These are phyloP conservation scores for Blastocystis sp. DNA, from an alignment of 352 stramenopile species.

Conservation along the genomic window DNA sequence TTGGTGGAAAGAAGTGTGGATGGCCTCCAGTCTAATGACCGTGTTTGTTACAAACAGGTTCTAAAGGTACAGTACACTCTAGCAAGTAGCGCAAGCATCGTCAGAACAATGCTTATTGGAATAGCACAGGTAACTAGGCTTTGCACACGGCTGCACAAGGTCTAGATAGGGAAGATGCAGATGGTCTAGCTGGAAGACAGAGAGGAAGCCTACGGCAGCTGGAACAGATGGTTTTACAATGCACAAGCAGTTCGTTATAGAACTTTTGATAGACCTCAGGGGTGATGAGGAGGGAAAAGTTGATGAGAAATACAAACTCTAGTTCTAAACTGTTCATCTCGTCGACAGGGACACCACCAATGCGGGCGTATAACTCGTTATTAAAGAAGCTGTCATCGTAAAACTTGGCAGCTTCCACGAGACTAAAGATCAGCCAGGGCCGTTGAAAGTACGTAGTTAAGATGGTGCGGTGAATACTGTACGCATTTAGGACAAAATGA, in stretches of 20 bases:
- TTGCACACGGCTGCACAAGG: background rate
- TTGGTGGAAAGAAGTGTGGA: constrained; percentile 59
- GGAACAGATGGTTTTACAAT: background rate
- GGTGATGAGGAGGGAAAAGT: constrained; percentile 32
- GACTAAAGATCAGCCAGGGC: background rate
- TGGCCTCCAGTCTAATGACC: constrained; percentile 42
- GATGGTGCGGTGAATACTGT: background rate
- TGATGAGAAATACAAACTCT: constrained; percentile 3
- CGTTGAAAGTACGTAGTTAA: background rate
- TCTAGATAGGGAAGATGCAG: constrained; percentile 2
- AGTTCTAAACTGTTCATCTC: constrained; percentile 43
- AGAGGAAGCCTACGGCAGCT: background rate
- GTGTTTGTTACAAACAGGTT: constrained; percentile 23
- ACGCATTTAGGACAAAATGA: background rate
- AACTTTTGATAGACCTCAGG: constrained; percentile 27
- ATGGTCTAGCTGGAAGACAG: background rate
- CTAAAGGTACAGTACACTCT: background rate
- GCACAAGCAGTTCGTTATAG: constrained; percentile 29
- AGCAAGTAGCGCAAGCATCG: too few relatives aligned
- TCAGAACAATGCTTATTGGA: background rate
- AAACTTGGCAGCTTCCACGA: constrained; percentile 5
- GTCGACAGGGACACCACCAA: constrained; percentile 6
- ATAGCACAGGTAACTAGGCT: background rate
- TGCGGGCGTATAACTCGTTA: background rate
- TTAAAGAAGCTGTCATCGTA: constrained; percentile 31